A percentile compares a stretch with the other conserved stretches of the same genome.
Conservation (phyloP, 2,329 filamentous ascomycete genomes). For the Beauveria varroae region DNA sequence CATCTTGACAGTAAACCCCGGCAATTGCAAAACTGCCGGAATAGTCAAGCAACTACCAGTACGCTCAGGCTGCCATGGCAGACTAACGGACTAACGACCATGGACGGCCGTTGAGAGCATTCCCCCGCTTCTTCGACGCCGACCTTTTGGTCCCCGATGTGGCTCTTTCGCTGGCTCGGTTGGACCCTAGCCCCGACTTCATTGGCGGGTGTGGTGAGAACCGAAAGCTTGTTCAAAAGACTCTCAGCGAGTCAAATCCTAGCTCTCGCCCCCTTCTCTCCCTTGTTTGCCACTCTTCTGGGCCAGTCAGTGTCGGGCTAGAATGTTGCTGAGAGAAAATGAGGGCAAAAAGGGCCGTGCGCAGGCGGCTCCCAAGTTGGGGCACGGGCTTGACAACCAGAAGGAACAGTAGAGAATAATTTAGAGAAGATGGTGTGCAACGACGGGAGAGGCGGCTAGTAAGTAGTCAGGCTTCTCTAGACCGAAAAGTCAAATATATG, state of each 20-base stretch:
- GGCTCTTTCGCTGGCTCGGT: not conserved
- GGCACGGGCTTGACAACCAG: not conserved
- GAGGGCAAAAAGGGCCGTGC: slow-evolving; percentile 3
- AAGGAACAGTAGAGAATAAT: not conserved
- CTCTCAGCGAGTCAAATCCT: not conserved
- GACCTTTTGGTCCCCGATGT: not conserved
- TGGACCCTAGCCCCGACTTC: not conserved
- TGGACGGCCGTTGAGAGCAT: not conserved
- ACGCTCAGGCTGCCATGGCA: no score
- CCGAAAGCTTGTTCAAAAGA: not conserved
- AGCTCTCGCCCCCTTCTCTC: not conserved
- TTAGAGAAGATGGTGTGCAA: not conserved
- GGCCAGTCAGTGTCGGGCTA: not conserved
- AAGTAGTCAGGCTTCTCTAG: not conserved
- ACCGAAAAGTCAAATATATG: not conserved
- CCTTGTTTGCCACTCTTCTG: not conserved
- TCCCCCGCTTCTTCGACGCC: not conserved
- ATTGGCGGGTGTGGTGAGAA: not conserved
- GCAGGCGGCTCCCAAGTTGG: not conserved
- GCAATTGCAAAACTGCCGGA: not conserved
- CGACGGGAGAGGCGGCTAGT: not conserved
- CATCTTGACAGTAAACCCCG: not conserved
- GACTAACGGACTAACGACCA: no score
- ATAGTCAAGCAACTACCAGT: no score
- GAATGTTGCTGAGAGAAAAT: not conserved